These are phyloP conservation scores for Phytophthora europaea DNA, from an alignment of 352 stramenopile species.

Conservation along the genomic window DNA sequence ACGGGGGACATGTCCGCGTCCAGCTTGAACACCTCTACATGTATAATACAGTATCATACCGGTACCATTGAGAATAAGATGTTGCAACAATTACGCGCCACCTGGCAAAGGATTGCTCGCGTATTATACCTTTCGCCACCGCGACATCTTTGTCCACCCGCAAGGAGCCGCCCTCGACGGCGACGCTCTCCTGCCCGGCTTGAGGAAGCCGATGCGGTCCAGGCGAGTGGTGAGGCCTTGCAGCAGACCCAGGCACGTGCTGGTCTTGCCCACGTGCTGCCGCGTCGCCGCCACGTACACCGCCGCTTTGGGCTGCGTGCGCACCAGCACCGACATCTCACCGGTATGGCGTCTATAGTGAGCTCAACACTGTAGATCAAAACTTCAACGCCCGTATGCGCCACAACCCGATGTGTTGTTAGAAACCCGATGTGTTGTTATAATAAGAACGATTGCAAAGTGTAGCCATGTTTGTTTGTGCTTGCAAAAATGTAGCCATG, in stretches of 20 bases:
- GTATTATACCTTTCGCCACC: constrained; percentile 84
- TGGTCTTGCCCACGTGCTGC: constrained; percentile 94
- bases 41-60: too few relatives aligned
- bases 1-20: constrained; percentile 96
- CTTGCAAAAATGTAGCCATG: background rate
- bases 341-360: background rate
- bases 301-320: constrained; percentile 36
- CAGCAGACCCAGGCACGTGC: constrained; percentile 94
- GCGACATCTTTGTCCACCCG: constrained; percentile 93
- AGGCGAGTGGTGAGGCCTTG: constrained; percentile 94
- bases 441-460: background rate
- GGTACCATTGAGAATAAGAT: too few relatives aligned
- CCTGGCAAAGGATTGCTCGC: constrained; percentile 26
- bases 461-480: too few relatives aligned
- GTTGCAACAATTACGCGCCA: too few relatives aligned
- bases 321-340: background rate
- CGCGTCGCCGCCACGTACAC: constrained; percentile 91
- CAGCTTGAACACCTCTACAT: constrained; percentile 94
- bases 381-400: background rate
- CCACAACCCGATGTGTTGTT: too few relatives aligned
- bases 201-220: constrained; percentile 92
- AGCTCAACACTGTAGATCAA: background rate
- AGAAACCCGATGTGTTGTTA: background rate
- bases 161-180: constrained; percentile 71
- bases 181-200: constrained; percentile 95